phyloP scores from a whole-genome alignment of 2,329 filamentous ascomycete genomes.

The Penicillium sp. region DNA sequence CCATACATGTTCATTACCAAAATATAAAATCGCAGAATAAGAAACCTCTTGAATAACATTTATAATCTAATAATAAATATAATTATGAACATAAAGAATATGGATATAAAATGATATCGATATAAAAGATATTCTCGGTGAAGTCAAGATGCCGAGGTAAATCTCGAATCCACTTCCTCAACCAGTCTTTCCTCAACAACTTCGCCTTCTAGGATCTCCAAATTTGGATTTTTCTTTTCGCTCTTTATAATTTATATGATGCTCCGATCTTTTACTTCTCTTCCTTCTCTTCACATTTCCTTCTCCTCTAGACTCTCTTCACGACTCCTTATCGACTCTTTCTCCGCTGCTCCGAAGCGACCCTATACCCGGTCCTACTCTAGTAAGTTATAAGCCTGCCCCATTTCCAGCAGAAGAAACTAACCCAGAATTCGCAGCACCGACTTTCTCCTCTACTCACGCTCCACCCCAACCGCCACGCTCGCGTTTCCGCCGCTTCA shows the following conservation, averaged over 20 bases:
- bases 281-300: slow-evolving; percentile 18
- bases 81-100: background rate
- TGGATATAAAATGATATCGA: background rate
- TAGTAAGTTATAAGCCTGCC: slow-evolving; percentile 1
- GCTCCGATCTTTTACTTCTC: slow-evolving; percentile 4
- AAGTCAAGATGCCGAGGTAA: slow-evolving; percentile 16
- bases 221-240: background rate
- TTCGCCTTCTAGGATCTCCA: slow-evolving; percentile 8
- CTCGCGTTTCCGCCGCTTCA: slow-evolving; percentile 34
- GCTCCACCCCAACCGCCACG: slow-evolving; percentile 17
- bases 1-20: background rate
- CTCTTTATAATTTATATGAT: slow-evolving; percentile 5
- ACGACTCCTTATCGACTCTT: slow-evolving; percentile 4
- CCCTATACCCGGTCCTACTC: slow-evolving; percentile 1
- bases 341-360: background rate
- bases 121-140: background rate
- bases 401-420: background rate
- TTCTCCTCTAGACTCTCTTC: slow-evolving; percentile 14
- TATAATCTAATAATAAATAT: background rate
- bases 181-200: slow-evolving; percentile 13
- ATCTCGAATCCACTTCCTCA: background rate
- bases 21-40: too few relatives aligned
- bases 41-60: too few relatives aligned
- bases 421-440: slow-evolving; percentile 1
- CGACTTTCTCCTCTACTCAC: slow-evolving; percentile 3